Evolutionary conservation across 306 rosid genomes (phyloP), one percentile per base, ranked within the genome.

Genomic region (Clitoria ternatea): DNA sequence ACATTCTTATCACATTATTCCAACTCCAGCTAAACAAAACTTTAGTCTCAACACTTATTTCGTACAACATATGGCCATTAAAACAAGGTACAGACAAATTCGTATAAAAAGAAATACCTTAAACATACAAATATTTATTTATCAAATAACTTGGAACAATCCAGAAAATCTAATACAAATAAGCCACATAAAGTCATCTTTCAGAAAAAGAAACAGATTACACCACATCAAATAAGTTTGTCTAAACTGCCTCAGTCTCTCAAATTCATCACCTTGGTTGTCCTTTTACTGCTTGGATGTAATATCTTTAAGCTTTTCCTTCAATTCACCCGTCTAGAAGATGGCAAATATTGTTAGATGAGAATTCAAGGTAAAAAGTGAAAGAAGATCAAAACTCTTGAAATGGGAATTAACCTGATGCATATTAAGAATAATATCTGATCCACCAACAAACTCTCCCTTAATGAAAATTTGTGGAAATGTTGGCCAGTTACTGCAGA

Each of bases 361-460:
- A 23, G 15, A 77, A 33, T 8, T n/a, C 22, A 66, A 19, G 61
- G 52, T 23, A n/a, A 44, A 48, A 74, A 18, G 43, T 12, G 2
- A 63, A 76, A 59, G 22, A 24, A n/a, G 17, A 70, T 20, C 4
- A 40, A 23, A 14, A 19, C 2, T 30, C 42, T 6, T 57, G 42
- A 45, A 54, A 62, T 12, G 49, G 54, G 35, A 44, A 77, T 73
- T 43, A 69, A 90, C 98, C 94, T 87, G 88, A 69, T 93, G 97
- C 90, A 93, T 61, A 61, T 76, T 90, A 66, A 90, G 97, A 80
- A 93, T 55, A 68, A 90, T 89, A 75, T 90, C 96, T 3, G 98
- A 90, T 35, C 97, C 97, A 64, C 98, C 98, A 76, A 90, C 61
- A 53, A 94, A 94, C 83, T 93, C 97, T 62, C 97, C 97, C 84